Evolutionary conservation across 176 grass and related monocot genomes (phyloP), one percentile per base, ranked within the genome.

Genomic region (Saccharum spontaneum): DNA sequence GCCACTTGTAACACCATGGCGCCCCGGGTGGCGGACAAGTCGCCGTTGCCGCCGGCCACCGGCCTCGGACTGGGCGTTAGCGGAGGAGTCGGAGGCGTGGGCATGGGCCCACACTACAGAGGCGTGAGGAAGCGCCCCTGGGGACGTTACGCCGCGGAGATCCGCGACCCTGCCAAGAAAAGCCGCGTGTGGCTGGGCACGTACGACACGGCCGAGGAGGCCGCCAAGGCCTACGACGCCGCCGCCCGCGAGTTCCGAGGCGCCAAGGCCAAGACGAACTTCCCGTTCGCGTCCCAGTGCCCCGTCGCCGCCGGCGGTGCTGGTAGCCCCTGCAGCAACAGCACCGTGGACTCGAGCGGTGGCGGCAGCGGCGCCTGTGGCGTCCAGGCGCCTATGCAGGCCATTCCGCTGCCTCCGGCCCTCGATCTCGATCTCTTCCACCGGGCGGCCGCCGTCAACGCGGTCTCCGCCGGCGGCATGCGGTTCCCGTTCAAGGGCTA

Each of bases 171-270:
- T n/a, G 88, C 86, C 6, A 98, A 95, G 91, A 98, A 98, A 62
- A 92, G 89, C 69, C 90, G 96, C 46, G 96, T 98, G 14, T 98
- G 96, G 96, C 93, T 98, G 18, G 96, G 96, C 23, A 98, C 96
- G 48, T 98, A 91, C 84, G 91, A 95, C 89, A 95, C 96, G 2
- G 88, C 93, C 0, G 96, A 98, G 78, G 93, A 98, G 80, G 96
- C 96, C 5, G 96, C 96, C 0, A 89, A 86, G 26, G 93, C 96
- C 22, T 98, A 98, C 80, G 96, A 98, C 84, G 15, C 87, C 3
- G 96, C 96, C 12, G 96, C 96, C 0, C 93, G 88, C 22, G 92
- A 92, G 14, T 98, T 93, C 75, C 92, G 95, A 3, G 95, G 95
- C 43, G 61, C 95, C 11, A 98, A 93, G 90, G 95, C 95, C 0